Percentiles rank a stretch among this genome's conserved stretches.
Conservation (phyloP, 306 rosid genomes). For the Heteromeles arbutifolia region DNA sequence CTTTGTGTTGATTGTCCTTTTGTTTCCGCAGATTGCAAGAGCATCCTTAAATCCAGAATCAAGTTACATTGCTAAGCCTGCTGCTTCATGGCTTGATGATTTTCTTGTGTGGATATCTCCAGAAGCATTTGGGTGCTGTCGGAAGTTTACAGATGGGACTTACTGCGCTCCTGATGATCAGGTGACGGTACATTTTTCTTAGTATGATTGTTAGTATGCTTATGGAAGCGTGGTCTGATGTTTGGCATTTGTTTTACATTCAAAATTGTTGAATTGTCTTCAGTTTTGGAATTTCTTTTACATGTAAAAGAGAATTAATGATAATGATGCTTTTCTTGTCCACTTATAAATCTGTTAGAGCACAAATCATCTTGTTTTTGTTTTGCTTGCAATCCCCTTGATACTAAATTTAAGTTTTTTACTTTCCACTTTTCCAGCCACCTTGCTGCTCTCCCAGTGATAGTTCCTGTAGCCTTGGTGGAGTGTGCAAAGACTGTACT, state of each 20-base stretch:
- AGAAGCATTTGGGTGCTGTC: slow-evolving; percentile 99
- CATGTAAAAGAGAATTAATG: neutral
- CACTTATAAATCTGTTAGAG: neutral
- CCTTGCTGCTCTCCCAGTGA: slow-evolving; percentile 78
- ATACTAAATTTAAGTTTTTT: slow-evolving; percentile 12
- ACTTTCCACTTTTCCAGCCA: slow-evolving; percentile 41
- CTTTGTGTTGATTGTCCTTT: neutral
- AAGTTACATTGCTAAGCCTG: slow-evolving; percentile 94
- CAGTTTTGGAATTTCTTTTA: neutral
- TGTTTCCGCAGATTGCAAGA: slow-evolving; percentile 56
- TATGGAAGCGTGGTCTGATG: neutral
- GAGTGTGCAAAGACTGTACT: slow-evolving; percentile 88
- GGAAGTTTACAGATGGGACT: slow-evolving; percentile 80
- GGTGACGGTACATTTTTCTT: slow-evolving; percentile 30
- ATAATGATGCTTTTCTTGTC: neutral
- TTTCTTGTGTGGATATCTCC: slow-evolving; percentile 98
- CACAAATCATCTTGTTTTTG: neutral
- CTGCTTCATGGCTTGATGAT: slow-evolving; percentile 99
- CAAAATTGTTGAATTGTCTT: neutral
- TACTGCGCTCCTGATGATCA: slow-evolving; percentile 97
- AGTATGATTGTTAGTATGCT: neutral
- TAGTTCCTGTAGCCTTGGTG: slow-evolving; percentile 56
- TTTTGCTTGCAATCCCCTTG: slow-evolving; percentile 7
- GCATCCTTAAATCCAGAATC: slow-evolving; percentile 74
- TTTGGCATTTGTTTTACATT: neutral